A percentile compares a stretch with the other conserved stretches of the same genome.
Conservation (phyloP, 176 grass and related monocot genomes). For the Echinochloa phyllopogon region DNA sequence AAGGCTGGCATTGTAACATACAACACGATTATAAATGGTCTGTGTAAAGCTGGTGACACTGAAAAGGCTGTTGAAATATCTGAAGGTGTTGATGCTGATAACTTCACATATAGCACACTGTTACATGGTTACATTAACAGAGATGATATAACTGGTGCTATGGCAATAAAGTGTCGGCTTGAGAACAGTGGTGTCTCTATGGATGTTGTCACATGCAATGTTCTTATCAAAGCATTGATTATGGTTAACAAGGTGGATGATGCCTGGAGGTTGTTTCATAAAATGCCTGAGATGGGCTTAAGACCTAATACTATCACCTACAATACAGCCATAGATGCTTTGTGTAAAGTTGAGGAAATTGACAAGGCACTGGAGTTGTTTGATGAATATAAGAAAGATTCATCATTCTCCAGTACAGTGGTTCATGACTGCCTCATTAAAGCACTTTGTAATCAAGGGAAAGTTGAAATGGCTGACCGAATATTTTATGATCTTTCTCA, state of each 20-base stretch:
- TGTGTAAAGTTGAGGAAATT: constrained; percentile 67
- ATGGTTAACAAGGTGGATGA: constrained; percentile 68
- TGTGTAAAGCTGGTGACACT: constrained; percentile 72
- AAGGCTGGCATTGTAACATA: constrained; percentile 58
- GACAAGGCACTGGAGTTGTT: constrained; percentile 69
- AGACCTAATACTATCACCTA: constrained; percentile 73
- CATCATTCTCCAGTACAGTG: constrained; percentile 47
- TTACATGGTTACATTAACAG: constrained; percentile 76
- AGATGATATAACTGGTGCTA: constrained; percentile 49
- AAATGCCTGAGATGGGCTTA: constrained; percentile 72
- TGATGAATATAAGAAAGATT: constrained; percentile 57
- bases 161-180: constrained; percentile 62
- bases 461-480: constrained; percentile 51
- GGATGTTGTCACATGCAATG: constrained; percentile 80
- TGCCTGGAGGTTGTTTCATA: constrained; percentile 74
- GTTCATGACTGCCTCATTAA: constrained; percentile 58
- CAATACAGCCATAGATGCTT: constrained; percentile 62
- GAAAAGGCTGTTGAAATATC: constrained; percentile 66
- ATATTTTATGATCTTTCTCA: constrained; percentile 69
- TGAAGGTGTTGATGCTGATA: constrained; percentile 67
- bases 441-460: constrained; percentile 63
- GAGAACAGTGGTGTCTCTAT: constrained; percentile 56
- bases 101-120: constrained; percentile 83
- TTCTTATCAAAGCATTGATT: constrained; percentile 81
- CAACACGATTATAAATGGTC: constrained; percentile 74